These are phyloP conservation scores for Boletellus sp. DNA, from an alignment of 768 basidiomycete species.

Conservation along the genomic window DNA sequence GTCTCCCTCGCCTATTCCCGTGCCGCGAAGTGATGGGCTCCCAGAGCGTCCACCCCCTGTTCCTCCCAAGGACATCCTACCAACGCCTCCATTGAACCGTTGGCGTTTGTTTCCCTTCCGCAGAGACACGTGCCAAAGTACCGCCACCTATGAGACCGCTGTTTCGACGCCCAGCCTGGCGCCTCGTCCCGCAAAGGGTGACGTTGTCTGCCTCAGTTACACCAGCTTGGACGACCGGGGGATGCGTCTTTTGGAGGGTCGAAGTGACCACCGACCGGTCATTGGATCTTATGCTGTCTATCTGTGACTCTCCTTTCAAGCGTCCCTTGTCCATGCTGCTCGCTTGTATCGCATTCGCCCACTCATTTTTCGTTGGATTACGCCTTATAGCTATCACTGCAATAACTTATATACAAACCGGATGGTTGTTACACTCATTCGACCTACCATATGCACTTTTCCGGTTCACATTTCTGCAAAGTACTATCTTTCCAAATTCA, in stretches of 20 bases:
- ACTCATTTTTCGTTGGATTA: constrained; percentile 6
- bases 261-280: constrained; percentile 85
- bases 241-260: constrained; percentile 73
- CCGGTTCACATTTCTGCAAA: background rate
- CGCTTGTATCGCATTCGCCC: constrained; percentile 5
- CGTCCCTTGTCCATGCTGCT: constrained; percentile 9
- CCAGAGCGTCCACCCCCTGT: constrained; percentile 27
- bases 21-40: constrained; percentile 10
- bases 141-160: constrained; percentile 23
- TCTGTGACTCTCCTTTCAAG: constrained; percentile 35
- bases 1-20: constrained; percentile 10
- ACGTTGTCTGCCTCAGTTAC: constrained; percentile 70
- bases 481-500: background rate
- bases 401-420: constrained; percentile 17
- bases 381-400: constrained; percentile 17
- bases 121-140: constrained; percentile 34
- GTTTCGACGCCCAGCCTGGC: constrained; percentile 16
- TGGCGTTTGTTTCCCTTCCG: constrained; percentile 54
- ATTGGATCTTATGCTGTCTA: constrained; percentile 74
- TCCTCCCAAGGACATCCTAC: constrained; percentile 27
- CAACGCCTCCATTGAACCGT: constrained; percentile 28
- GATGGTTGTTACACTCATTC: constrained; percentile 7
- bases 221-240: constrained; percentile 68
- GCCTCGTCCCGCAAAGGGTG: constrained; percentile 51
- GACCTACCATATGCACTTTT: constrained; percentile 6